Conservation (phyloP, 1,284 basidiomycete genomes). For the Ustilago trichophora region DNA sequence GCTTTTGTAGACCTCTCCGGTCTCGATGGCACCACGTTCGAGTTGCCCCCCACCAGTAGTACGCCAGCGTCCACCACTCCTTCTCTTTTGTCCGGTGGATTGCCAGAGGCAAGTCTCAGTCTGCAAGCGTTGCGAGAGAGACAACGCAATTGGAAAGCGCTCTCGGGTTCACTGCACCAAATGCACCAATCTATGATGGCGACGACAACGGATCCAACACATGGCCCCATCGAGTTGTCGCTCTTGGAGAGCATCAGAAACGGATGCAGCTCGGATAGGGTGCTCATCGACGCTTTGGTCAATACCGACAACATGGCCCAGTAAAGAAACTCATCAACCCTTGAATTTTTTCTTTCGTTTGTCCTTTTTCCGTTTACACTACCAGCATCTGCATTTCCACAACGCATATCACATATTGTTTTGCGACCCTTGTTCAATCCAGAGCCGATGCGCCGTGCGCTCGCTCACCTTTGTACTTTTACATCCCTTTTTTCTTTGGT, state of each 20-base stretch:
- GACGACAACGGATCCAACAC: background rate
- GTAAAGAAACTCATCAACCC: background rate
- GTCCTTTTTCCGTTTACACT: too few species aligned
- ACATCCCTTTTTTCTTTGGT: too few species aligned
- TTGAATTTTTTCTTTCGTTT: too few species aligned
- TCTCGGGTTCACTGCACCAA: constrained; percentile 33
- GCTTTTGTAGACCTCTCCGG: constrained; percentile 39
- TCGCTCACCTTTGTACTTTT: too few species aligned
- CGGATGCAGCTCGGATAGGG: constrained; percentile 18
- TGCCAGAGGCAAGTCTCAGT: constrained; percentile 29
- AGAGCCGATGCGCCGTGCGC: too few species aligned
- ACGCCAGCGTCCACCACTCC: too few species aligned
- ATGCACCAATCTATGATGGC: constrained; percentile 5
- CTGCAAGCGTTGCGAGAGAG: constrained; percentile 35
- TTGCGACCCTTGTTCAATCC: too few species aligned
- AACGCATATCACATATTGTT: too few species aligned
- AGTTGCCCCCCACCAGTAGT: constrained; percentile 18
- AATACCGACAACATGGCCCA: constrained; percentile 18
- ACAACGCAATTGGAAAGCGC: constrained; percentile 36
- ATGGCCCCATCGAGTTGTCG: constrained; percentile 2
- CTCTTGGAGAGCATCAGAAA: constrained; percentile 26
- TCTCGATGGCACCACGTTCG: constrained; percentile 31
- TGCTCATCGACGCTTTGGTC: constrained; percentile 30
- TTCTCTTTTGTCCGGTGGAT: background rate
- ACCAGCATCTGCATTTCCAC: too few species aligned